Conservation (phyloP, 2,329 filamentous ascomycete species). For the Epichloe baconii region DNA sequence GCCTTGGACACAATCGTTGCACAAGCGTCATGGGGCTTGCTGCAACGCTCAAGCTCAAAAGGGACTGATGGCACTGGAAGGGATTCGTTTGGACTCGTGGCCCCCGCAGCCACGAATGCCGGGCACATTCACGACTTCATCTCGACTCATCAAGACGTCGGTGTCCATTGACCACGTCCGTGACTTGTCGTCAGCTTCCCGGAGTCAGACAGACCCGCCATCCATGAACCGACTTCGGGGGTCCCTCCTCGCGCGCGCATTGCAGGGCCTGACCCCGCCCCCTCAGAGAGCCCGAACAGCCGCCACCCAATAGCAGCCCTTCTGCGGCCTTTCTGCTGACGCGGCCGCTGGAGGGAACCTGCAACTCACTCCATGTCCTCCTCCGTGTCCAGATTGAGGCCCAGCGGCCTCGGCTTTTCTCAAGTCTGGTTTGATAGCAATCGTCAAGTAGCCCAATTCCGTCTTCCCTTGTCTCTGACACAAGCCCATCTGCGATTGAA, state of each 20-base stretch:
- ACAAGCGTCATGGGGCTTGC: too few relatives aligned
- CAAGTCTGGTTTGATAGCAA: not conserved
- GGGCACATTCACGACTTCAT: too few relatives aligned
- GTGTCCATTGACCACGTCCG: not conserved
- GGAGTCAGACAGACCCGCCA: not conserved
- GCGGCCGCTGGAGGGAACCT: conserved; percentile 4
- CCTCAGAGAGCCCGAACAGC: not conserved
- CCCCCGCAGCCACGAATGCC: too few relatives aligned
- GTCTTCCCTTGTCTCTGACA: not conserved
- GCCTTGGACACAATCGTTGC: too few relatives aligned
- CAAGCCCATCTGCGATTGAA: not conserved
- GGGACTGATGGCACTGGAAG: too few relatives aligned
- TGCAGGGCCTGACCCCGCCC: not conserved
- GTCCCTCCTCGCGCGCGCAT: not conserved
- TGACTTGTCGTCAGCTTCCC: not conserved
- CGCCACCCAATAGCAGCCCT: not conserved
- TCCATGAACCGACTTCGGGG: not conserved
- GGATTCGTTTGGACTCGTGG: too few relatives aligned
- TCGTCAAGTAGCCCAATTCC: not conserved
- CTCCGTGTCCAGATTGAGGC: too few relatives aligned
- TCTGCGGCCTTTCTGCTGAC: conserved; percentile 9
- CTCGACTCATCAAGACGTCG: too few relatives aligned
- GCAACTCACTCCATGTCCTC: not conserved
- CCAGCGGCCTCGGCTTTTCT: not conserved
- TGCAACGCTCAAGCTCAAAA: too few relatives aligned